Evolutionary conservation across 768 basidiomycete species (phyloP).

Genomic region (Phylloporus arenicola): DNA sequence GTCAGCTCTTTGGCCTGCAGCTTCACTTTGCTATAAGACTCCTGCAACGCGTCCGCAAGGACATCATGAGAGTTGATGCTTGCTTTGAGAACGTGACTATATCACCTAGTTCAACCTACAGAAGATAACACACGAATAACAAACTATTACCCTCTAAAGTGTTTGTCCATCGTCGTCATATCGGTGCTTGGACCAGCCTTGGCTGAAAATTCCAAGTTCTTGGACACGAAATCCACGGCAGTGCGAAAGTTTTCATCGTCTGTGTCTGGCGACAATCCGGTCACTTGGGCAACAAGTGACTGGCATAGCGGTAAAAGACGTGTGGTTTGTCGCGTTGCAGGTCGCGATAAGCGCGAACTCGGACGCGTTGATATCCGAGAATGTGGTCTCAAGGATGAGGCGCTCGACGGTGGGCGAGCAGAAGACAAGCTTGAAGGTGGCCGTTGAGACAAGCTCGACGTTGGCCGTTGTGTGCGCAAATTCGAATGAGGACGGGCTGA

Average conservation of each 20-base stretch:
- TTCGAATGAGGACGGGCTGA: slow-evolving; percentile 21
- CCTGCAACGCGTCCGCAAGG: slow-evolving; percentile 55
- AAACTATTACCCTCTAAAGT: slow-evolving; percentile 45
- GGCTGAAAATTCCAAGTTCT: slow-evolving; percentile 50
- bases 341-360: slow-evolving; percentile 45
- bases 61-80: slow-evolving; percentile 59
- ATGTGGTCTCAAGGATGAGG: slow-evolving; percentile 32
- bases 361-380: slow-evolving; percentile 34
- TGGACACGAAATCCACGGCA: slow-evolving; percentile 53
- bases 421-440: slow-evolving; percentile 46
- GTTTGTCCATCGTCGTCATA: slow-evolving; percentile 49
- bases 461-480: slow-evolving; percentile 23
- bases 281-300: slow-evolving; percentile 49
- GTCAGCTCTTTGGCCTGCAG: slow-evolving; percentile 41
- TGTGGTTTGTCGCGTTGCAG: slow-evolving; percentile 45
- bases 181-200: slow-evolving; percentile 57
- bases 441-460: slow-evolving; percentile 36
- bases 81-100: slow-evolving; percentile 61
- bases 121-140: neutral
- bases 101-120: slow-evolving; percentile 10
- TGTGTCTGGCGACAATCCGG: slow-evolving; percentile 41
- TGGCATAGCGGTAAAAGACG: slow-evolving; percentile 53
- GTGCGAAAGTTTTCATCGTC: slow-evolving; percentile 43
- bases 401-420: slow-evolving; percentile 41
- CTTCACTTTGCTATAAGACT: slow-evolving; percentile 49